Evolutionary conservation across 2,329 filamentous ascomycete species (phyloP), one percentile per base, ranked within the genome.

Genomic region (Diaporthe australafricana): DNA sequence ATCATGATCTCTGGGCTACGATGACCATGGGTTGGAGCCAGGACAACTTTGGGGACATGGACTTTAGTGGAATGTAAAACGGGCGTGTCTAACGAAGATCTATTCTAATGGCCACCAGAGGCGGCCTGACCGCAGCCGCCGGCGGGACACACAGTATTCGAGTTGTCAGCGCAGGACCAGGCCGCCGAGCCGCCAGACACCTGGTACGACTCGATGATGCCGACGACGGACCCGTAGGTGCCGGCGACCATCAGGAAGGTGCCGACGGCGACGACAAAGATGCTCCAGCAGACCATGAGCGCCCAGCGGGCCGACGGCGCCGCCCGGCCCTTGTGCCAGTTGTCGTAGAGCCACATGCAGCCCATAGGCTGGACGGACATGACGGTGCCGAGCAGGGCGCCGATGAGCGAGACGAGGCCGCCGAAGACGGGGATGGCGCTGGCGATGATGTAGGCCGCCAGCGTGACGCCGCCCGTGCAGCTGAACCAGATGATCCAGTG

Each of bases 1-100:
- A 83, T 68, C 80, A 86, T 68, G 85, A 87, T 72, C 73, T 87
- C 11, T 87, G 85, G 85, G 81, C 84, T 16, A 84, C 85, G 3
- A 86, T 87, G 84, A 86, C 83, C 0, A 82, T 83, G 82, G 80
- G 80, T 0, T 87, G 85, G 85, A 79, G 82, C 16, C 40, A 70
- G 30, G 57, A 75, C n/a, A 67, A 38, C n/a, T 27, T 60, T 17
- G 63, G 16, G 8, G n/a, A 56, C 38, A 14, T 63, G 11, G 72
- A 68, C 22, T 70, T 63, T 22, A 20, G 45, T 30, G 35, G 30
- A 9, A 1, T 68, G 3, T 73, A 38, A 8, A 27, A 42, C 12
- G 32, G 9, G 9, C 9, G 5, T 35, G 9, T 9, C 32, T 35
- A 35, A 35, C 32, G 32, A 35, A n/a, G 32, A 35, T 35, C 32